Percentiles rank a stretch among this genome's conserved stretches.
Conservation (phyloP, 495 filamentous ascomycete genomes). For the Lineolata rhizophorae region DNA sequence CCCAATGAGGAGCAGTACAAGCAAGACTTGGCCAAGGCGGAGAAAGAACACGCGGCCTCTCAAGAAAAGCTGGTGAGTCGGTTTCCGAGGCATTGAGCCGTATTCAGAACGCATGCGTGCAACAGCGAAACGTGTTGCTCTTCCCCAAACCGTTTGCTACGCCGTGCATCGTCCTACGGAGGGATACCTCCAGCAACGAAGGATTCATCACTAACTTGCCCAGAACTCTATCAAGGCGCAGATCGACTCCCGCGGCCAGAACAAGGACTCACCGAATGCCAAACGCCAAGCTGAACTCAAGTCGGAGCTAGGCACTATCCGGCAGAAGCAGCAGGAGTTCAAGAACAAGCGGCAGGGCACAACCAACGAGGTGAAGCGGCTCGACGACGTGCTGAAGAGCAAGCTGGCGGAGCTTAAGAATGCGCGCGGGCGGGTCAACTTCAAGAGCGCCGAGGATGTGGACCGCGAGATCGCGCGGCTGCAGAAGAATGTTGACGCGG, state of each 20-base stretch:
- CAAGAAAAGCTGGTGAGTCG: slow-evolving; percentile 57
- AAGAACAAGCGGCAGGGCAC: slow-evolving; percentile 55
- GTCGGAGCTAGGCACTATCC: slow-evolving; percentile 46
- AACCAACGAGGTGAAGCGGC: slow-evolving; percentile 65
- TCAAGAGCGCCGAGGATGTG: slow-evolving; percentile 71
- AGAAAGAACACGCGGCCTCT: slow-evolving; percentile 58
- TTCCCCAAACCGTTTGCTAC: neutral
- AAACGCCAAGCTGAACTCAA: slow-evolving; percentile 70
- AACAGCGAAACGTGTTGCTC: slow-evolving; percentile 1
- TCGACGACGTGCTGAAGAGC: slow-evolving; percentile 64
- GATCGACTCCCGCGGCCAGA: slow-evolving; percentile 54
- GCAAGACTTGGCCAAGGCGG: slow-evolving; percentile 44
- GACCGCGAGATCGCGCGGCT: slow-evolving; percentile 60
- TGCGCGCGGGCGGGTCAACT: slow-evolving; percentile 49
- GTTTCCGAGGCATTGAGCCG: too few species aligned
- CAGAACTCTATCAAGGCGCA: slow-evolving; percentile 73
- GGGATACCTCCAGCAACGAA: neutral
- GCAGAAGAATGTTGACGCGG: slow-evolving; percentile 64
- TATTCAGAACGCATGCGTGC: neutral
- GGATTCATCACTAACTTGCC: too few species aligned
- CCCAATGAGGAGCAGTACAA: slow-evolving; percentile 54
- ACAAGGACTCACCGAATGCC: slow-evolving; percentile 44
- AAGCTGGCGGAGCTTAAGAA: slow-evolving; percentile 69
- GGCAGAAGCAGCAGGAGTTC: slow-evolving; percentile 58
- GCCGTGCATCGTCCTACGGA: neutral